phyloP scores from a whole-genome alignment of 1,139 yeast species.

The Yamadazyma triangularis region DNA sequence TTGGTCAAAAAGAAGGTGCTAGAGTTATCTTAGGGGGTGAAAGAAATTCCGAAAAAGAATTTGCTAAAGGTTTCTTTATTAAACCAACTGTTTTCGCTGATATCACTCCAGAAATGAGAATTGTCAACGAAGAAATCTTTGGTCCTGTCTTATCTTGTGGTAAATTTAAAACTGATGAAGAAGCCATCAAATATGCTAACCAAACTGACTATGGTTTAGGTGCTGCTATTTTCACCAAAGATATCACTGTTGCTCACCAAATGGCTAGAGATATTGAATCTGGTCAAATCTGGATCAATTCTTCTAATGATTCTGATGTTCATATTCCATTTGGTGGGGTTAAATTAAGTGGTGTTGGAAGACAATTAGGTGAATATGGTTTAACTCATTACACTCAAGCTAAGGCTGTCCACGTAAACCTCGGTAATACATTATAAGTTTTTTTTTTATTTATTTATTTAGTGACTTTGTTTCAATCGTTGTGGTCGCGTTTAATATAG shows the following conservation, averaged over 20 bases:
- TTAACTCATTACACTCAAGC: constrained; percentile 71
- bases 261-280: constrained; percentile 43
- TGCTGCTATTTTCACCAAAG: constrained; percentile 75
- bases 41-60: constrained; percentile 30
- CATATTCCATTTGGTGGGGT: constrained; percentile 78
- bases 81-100: constrained; percentile 55
- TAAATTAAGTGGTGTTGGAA: constrained; percentile 81
- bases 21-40: constrained; percentile 45
- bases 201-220: constrained; percentile 55
- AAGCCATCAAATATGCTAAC: constrained; percentile 48
- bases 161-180: constrained; percentile 49
- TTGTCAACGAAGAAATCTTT: constrained; percentile 55
- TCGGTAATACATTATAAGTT: constrained; percentile 34
- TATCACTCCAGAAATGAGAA: constrained; percentile 47
- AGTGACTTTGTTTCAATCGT: too few relatives aligned
- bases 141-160: constrained; percentile 58
- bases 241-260: constrained; percentile 40
- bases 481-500: too few relatives aligned
- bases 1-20: constrained; percentile 57
- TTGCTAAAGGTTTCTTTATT: constrained; percentile 44
- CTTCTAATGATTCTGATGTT: constrained; percentile 73
- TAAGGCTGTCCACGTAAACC: constrained; percentile 73
- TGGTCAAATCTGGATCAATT: constrained; percentile 57
- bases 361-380: constrained; percentile 86
- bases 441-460: too few relatives aligned